A percentile compares a stretch with the other conserved stretches of the same genome.
These are phyloP conservation scores for Aspergillus tanneri DNA, from an alignment of 2,329 filamentous ascomycete genomes.

Conservation along the genomic window DNA sequence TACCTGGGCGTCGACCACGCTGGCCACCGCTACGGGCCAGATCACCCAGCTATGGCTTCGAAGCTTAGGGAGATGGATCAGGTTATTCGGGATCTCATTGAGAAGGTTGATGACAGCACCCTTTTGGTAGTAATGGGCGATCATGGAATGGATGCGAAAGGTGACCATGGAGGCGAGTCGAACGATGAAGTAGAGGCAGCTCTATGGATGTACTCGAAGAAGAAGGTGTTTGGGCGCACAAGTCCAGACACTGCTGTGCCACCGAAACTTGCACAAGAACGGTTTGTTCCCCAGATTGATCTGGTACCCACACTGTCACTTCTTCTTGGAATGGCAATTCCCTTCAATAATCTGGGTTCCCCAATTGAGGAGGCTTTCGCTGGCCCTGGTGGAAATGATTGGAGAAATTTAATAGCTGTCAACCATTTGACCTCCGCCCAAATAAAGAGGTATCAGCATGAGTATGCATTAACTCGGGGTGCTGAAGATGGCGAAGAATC, in stretches of 20 bases:
- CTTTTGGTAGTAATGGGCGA: constrained; percentile 97
- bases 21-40: constrained; percentile 90
- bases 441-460: constrained; percentile 82
- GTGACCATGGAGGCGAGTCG: constrained; percentile 97
- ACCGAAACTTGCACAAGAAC: constrained; percentile 68
- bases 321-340: constrained; percentile 85
- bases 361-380: constrained; percentile 94
- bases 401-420: constrained; percentile 73
- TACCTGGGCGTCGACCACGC: constrained; percentile 96
- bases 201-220: constrained; percentile 97
- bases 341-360: constrained; percentile 89
- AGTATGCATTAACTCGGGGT: constrained; percentile 73
- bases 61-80: constrained; percentile 90
- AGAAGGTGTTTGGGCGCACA: constrained; percentile 76
- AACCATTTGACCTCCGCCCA: constrained; percentile 77
- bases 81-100: constrained; percentile 70
- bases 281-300: constrained; percentile 81
- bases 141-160: constrained; percentile 96
- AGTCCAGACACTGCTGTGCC: constrained; percentile 58
- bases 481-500: constrained; percentile 61
- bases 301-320: constrained; percentile 88
- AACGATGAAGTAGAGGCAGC: constrained; percentile 94
- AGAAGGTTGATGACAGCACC: constrained; percentile 76
- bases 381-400: constrained; percentile 66
- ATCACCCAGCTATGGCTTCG: constrained; percentile 85